A percentile compares a stretch with the other conserved stretches of the same genome.
phyloP scores from a whole-genome alignment of 2,329 filamentous ascomycete species.

The Penicillium oxalicum region DNA sequence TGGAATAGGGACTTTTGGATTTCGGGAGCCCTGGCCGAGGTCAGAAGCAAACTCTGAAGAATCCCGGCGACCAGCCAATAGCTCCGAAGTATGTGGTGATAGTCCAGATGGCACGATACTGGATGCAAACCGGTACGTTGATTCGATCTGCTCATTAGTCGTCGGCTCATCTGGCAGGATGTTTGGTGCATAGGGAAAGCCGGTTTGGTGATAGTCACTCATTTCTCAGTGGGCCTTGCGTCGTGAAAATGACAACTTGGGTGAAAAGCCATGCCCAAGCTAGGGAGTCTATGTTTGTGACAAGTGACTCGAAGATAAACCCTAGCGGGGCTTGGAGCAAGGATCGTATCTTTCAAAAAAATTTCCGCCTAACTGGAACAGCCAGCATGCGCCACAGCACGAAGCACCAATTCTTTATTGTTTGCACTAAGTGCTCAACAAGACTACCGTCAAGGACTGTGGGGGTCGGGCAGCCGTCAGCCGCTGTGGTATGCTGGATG shows the following conservation, averaged over 20 bases:
- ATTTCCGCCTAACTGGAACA: background rate
- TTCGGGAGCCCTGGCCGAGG: slow-evolving; percentile 15
- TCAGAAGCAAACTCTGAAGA: slow-evolving; percentile 9
- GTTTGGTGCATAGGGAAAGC: slow-evolving; percentile 1
- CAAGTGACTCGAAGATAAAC: background rate
- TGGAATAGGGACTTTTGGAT: slow-evolving; percentile 29
- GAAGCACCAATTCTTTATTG: too few species aligned
- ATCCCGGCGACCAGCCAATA: slow-evolving; percentile 9
- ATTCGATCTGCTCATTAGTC: slow-evolving; percentile 11
- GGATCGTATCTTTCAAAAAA: background rate
- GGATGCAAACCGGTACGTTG: slow-evolving; percentile 14
- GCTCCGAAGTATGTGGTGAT: slow-evolving; percentile 12
- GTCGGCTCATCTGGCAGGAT: slow-evolving; percentile 5
- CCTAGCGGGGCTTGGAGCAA: background rate
- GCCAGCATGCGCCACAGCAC: too few species aligned
- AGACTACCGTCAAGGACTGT: slow-evolving; percentile 2
- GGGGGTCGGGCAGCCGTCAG: slow-evolving; percentile 6
- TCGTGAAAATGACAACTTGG: background rate
- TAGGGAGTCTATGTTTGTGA: background rate
- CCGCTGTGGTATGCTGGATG: slow-evolving; percentile 20
- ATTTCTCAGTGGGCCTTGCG: slow-evolving; percentile 1
- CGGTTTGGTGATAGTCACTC: slow-evolving; percentile 2
- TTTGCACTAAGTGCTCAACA: slow-evolving; percentile 1
- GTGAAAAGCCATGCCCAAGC: background rate
- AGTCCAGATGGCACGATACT: slow-evolving; percentile 8